Conservation (phyloP, 2,329 filamentous ascomycete genomes). For the Hymenoscyphus salicellus region DNA sequence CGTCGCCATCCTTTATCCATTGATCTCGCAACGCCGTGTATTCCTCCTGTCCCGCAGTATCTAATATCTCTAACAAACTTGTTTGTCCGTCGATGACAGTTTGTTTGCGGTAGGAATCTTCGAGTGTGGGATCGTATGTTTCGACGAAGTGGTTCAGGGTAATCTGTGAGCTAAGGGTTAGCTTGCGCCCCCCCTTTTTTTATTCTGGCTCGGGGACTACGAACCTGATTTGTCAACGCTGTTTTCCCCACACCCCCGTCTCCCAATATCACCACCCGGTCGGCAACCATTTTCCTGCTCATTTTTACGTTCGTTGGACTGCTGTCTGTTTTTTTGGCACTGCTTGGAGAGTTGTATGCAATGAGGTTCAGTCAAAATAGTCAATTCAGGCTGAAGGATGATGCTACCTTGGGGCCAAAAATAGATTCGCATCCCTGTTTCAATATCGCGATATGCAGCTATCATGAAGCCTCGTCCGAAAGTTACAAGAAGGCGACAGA, state of each 20-base stretch:
- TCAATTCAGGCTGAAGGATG: no score
- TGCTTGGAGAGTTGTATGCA: no score
- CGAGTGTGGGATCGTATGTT: constrained; percentile 12
- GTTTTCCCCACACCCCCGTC: constrained; percentile 12
- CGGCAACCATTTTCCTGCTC: no score
- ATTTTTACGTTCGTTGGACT: no score
- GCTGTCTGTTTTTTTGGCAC: no score
- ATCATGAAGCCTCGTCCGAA: no score
- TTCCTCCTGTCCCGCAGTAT: constrained; percentile 13
- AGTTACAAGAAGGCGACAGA: no score
- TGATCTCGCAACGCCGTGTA: constrained; percentile 10
- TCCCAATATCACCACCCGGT: constrained; percentile 9
- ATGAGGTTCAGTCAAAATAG: no score
- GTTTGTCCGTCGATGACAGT: constrained; percentile 3
- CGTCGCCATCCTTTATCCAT: constrained; percentile 8
- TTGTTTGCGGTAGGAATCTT: constrained; percentile 12
- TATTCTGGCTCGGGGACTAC: not conserved
- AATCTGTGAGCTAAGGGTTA: constrained; percentile 3
- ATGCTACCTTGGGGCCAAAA: no score
- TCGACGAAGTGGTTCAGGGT: not conserved
- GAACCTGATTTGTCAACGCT: constrained; percentile 9
- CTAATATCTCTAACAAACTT: constrained; percentile 11
- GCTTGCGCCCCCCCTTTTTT: not conserved
- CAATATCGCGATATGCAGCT: no score
- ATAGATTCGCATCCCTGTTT: no score